phyloP scores from a whole-genome alignment of 1,284 basidiomycete genomes.

The Sparassis latifolia region DNA sequence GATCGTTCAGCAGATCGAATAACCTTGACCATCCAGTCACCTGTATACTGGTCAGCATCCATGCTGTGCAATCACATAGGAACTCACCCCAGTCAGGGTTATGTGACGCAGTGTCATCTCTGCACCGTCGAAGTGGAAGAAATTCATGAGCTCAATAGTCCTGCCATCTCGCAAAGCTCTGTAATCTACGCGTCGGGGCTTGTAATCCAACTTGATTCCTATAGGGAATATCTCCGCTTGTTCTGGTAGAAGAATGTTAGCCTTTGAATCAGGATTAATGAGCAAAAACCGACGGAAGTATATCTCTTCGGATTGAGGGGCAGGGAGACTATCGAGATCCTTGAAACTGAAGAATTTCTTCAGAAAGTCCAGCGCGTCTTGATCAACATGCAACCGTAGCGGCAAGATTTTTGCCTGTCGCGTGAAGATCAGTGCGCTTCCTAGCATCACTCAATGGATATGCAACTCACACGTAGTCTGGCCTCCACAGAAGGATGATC shows the following conservation, averaged over 20 bases:
- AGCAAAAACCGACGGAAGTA: constrained; percentile 59
- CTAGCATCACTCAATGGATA: neutral
- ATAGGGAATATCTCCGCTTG: constrained; percentile 87
- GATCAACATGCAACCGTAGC: constrained; percentile 90
- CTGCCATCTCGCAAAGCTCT: constrained; percentile 85
- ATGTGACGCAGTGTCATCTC: constrained; percentile 97
- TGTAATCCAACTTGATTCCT: constrained; percentile 94
- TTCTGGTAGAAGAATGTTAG: constrained; percentile 38
- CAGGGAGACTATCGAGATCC: constrained; percentile 41
- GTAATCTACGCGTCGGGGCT: constrained; percentile 96
- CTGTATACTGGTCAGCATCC: constrained; percentile 32
- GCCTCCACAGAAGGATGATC: constrained; percentile 71
- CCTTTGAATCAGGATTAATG: neutral
- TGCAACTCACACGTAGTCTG: constrained; percentile 63
- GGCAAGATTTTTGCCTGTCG: constrained; percentile 82
- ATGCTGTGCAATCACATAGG: neutral
- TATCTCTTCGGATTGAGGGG: constrained; percentile 38
- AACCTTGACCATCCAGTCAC: constrained; percentile 86
- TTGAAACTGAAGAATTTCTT: constrained; percentile 95
- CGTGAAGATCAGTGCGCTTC: neutral
- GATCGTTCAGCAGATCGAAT: constrained; percentile 88
- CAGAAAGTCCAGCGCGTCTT: constrained; percentile 96
- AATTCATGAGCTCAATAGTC: constrained; percentile 98
- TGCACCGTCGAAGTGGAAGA: constrained; percentile 98
- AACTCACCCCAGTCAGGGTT: constrained; percentile 80